Base-by-base conservation (phyloP, 352 stramenopile species). In the Phytopythium delawarense region DNA sequence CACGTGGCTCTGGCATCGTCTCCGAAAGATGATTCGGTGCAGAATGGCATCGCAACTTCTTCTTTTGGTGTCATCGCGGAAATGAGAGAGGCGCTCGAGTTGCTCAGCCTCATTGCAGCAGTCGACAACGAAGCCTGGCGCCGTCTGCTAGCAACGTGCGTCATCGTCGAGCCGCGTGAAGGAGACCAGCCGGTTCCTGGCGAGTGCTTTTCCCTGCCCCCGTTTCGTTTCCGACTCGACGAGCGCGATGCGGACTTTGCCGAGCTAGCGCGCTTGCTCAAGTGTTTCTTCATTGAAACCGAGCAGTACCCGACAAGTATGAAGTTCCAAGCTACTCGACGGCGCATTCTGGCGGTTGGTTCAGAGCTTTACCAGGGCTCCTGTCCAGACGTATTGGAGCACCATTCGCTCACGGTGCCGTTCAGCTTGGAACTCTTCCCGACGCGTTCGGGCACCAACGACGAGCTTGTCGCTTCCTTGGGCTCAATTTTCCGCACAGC, bases 391-490 rank as follows among this genome's bases (percentile, higher is more conserved):
- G 13, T 49, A 20, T 18, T 28, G 42, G 7, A 49, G 42, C 42
- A 28, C 7, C 45, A 51, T 2, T 18, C 1, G 0, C 34, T 42
- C 4, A 8, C 3, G 21, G 34, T 59, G 15, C 53, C 34, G n/a
- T 44, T 59, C 39, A 30, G 21, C 25, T 7, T 59, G 30, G 53
- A 59, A 35, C 39, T 59, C n/a, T 49, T 59, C 37, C 53, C 53
- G 39, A 59, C 35, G 23, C 11, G 23, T n/a, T 57, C 51, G 5
- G 39, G 11, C 32, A 18, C 20, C 18, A 32, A n/a, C 23, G 15
- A 23, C 3, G 35, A 37, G n/a, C 8, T 48, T 9, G 20, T 35
- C 25, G 7, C 35, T 12, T 37, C 34, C 11, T 34, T 59, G 53
- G 39, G 25, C 18, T 34, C 34, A 9, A 37, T 46, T 13, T 48